A percentile compares a stretch with the other conserved stretches of the same genome.
Evolutionary conservation across 1,284 basidiomycete genomes (phyloP).

Genomic region (Rhodotorula sp.): DNA sequence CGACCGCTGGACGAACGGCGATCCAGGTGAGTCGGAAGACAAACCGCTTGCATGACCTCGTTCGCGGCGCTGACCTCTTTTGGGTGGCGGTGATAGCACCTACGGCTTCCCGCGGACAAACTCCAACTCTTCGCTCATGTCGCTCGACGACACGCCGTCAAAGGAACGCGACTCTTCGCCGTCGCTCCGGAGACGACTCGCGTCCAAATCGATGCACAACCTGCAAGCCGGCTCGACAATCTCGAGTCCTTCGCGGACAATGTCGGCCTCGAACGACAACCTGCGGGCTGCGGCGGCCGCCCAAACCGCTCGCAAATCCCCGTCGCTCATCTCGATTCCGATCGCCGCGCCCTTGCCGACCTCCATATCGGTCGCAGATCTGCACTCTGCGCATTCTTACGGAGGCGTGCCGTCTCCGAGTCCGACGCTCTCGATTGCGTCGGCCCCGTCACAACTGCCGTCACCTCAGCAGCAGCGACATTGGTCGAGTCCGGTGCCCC

Average conservation of each 20-base stretch:
- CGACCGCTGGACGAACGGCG: constrained; percentile 42
- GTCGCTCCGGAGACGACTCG: constrained; percentile 38
- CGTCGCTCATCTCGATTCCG: constrained; percentile 19
- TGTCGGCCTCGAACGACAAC: constrained; percentile 32
- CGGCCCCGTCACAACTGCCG: neutral
- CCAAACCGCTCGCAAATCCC: constrained; percentile 16
- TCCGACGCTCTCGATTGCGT: constrained; percentile 5
- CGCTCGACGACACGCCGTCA: constrained; percentile 44
- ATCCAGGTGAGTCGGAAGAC: constrained; percentile 21
- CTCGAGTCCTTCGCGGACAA: constrained; percentile 13
- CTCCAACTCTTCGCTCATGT: constrained; percentile 43
- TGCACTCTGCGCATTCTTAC: constrained; percentile 1
- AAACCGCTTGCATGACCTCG: neutral
- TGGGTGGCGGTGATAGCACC: constrained; percentile 4
- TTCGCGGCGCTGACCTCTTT: neutral
- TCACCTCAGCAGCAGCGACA: constrained; percentile 1
- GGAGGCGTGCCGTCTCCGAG: neutral
- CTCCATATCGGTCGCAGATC: constrained; percentile 5
- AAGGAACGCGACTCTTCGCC: constrained; percentile 25
- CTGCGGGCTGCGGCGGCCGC: constrained; percentile 15
- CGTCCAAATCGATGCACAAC: constrained; percentile 44
- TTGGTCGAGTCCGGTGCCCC: neutral
- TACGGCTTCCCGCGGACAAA: constrained; percentile 33
- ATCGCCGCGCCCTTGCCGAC: constrained; percentile 3
- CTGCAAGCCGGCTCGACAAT: constrained; percentile 27